phyloP scores from a whole-genome alignment of 1,284 basidiomycete species.

The Melampsora occidentalis region DNA sequence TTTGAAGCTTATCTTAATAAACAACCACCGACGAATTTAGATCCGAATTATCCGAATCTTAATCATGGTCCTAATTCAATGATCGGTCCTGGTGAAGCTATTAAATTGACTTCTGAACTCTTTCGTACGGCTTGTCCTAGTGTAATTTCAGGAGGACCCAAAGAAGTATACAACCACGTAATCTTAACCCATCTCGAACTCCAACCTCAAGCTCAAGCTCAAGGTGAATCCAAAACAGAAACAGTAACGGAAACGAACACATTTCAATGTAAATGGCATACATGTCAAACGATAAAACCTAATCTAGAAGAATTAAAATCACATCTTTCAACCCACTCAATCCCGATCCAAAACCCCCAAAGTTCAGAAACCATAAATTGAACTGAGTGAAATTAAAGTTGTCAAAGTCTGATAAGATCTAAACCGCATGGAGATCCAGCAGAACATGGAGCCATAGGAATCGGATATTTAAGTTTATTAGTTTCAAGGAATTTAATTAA shows the following conservation, averaged over 20 bases:
- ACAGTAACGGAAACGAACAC: no score
- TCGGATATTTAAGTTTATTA: conserved; percentile 28
- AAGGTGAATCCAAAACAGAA: no score
- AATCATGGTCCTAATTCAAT: not conserved
- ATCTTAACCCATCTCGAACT: no score
- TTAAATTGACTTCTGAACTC: conserved; percentile 39
- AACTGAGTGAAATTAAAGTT: not conserved
- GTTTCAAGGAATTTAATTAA: conserved; percentile 24
- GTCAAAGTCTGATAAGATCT: no score
- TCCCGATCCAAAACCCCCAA: not conserved
- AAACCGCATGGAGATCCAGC: not conserved
- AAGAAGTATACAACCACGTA: no score
- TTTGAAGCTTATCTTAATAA: conserved; percentile 23
- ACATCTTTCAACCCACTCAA: not conserved
- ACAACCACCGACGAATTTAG: not conserved
- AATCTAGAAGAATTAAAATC: conserved; percentile 1
- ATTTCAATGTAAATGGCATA: not conserved
- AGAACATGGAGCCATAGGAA: conserved; percentile 22
- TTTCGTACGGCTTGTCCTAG: conserved; percentile 36
- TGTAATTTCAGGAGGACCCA: not conserved
- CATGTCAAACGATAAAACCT: not conserved
- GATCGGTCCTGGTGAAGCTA: conserved; percentile 41
- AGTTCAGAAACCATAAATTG: no score
- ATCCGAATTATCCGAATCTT: no score
- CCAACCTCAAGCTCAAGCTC: no score